Base-by-base conservation (phyloP, 2,329 filamentous ascomycete genomes). In the Paraphaeosphaeria sporulosa region DNA sequence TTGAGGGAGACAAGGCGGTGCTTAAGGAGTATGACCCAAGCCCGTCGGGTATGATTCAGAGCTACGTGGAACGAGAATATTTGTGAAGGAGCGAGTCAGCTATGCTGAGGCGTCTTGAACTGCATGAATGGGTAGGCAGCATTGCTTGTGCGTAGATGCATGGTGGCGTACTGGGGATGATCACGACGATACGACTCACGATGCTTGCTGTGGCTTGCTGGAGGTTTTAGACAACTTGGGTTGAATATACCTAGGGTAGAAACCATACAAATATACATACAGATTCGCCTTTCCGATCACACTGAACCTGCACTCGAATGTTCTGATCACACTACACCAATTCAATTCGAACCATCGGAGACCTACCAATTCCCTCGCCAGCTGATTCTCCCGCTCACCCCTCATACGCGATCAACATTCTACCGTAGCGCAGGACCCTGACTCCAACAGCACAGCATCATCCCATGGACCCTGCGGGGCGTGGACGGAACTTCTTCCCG, bases 21-120 rank as follows among this genome's bases (percentile, higher is more conserved):
- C 79, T 97, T 78, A 91, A 89, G 81, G 93, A 97, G 80, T 97
- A 97, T 78, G 92, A 96, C 68, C 85, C 93, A 0, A 91, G 87
- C 6, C 82, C 89, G 7, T 86, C 91, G 76, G 94, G 94, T 6
- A 89, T 98, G 82, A 73, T 79, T 53, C 66, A 73, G 67, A 79
- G 76, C 50, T 78, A 62, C 64, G 74, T 63, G 3, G 76, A 78
- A 32, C 74, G 76, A 66, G 69, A 67, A 58, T 79, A 78, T 58
- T 67, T 78, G 4, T 79, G 27, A 53, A 13, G 36, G 23, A 19
- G 43, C 13, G 21, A 7, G 23, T 19, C 1, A 17, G 32, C 3
- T 55, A n/a, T 27, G 40, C 47, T 19, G 4, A 32, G 30, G 48
- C 32, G 48, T 51, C n/a, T 15, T 51, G 30, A 30, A 21, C 32